Percentiles rank a stretch among this genome's conserved stretches.
Conservation (phyloP, 1,284 basidiomycete species). For the Ganoderma sinense region DNA sequence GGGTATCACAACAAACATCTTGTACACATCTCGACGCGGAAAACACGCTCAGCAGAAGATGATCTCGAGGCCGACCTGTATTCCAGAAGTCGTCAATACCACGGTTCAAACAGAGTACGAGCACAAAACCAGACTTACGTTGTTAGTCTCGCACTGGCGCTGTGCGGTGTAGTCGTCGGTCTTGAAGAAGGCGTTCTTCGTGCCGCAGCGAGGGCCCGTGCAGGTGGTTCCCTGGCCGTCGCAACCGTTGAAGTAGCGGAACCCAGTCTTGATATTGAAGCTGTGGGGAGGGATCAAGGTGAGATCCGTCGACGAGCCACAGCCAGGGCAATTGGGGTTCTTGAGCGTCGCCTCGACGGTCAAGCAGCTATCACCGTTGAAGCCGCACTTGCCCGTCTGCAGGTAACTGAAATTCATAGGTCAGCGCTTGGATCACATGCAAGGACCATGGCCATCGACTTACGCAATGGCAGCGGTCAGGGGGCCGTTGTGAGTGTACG, state of each 20-base stretch:
- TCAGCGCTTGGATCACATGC: not conserved
- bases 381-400: conserved; percentile 43
- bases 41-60: conserved; percentile 39
- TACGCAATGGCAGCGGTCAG: conserved; percentile 45
- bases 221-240: conserved; percentile 40
- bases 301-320: conserved; percentile 52
- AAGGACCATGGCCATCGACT: conserved; percentile 12
- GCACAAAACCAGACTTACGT: conserved; percentile 27
- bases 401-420: conserved; percentile 34
- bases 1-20: not conserved
- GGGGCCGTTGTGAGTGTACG: conserved; percentile 40
- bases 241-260: conserved; percentile 43
- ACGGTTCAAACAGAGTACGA: not conserved
- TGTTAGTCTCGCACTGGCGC: conserved; percentile 44
- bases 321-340: conserved; percentile 47
- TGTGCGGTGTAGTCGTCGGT: conserved; percentile 51
- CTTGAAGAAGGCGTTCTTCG: conserved; percentile 45
- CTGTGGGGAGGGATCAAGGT: conserved; percentile 51
- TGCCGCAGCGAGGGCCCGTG: conserved; percentile 35
- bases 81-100: not conserved
- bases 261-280: conserved; percentile 41
- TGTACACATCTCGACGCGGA: not conserved
- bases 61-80: conserved; percentile 42
- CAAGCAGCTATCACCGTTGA: conserved; percentile 53
- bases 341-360: conserved; percentile 52